A percentile compares a stretch with the other conserved stretches of the same genome.
These are phyloP conservation scores for Vinca major DNA, from an alignment of 305 asterid genomes.

Conservation along the genomic window DNA sequence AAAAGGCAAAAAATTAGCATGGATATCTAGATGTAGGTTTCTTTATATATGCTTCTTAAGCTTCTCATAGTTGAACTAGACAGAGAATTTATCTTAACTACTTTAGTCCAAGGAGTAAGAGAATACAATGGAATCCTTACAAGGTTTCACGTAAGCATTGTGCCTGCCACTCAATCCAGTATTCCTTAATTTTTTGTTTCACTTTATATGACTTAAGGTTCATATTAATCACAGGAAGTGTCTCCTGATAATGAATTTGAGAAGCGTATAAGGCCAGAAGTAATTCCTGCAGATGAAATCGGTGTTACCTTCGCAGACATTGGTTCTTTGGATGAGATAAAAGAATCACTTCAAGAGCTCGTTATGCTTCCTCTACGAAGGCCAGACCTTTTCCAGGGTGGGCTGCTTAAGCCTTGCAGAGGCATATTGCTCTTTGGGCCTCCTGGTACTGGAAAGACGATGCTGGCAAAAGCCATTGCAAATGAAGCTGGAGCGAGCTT, in stretches of 20 bases:
- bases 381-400: constrained; percentile 92
- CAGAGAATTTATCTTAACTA: background rate
- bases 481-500: constrained; percentile 98
- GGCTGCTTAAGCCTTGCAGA: constrained; percentile 94
- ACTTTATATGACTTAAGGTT: constrained; percentile 6
- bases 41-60: background rate
- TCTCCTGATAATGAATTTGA: constrained; percentile 92
- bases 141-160: background rate
- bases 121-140: background rate
- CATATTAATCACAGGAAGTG: constrained; percentile 51
- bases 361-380: constrained; percentile 98
- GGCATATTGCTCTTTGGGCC: constrained; percentile 97
- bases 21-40: background rate
- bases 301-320: constrained; percentile 85
- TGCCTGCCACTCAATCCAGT: background rate
- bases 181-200: background rate
- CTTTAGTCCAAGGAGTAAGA: background rate
- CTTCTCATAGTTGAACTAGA: background rate
- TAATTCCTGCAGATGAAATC: constrained; percentile 76
- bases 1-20: background rate
- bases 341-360: constrained; percentile 96
- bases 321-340: constrained; percentile 76
- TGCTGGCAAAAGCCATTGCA: constrained; percentile 98
- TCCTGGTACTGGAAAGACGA: constrained; percentile 96
- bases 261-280: constrained; percentile 94